Percentiles rank a stretch among this genome's conserved stretches.
Conservation (phyloP, 257 asterid species). For the Plectranthus barbatus region DNA sequence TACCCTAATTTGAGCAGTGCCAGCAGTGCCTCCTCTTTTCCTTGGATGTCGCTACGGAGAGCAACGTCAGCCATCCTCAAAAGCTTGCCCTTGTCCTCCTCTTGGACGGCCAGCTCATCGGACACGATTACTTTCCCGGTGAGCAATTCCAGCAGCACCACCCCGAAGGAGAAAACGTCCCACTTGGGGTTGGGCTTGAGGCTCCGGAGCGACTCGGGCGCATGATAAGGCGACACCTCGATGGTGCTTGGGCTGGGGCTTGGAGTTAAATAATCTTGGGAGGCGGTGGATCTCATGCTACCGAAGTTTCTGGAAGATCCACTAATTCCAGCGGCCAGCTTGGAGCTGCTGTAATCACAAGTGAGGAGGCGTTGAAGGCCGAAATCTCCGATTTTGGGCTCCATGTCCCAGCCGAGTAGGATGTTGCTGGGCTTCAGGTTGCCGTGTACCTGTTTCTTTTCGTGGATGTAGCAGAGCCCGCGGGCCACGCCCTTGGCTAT, state of each 20-base stretch:
- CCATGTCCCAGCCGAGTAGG: conserved; percentile 59
- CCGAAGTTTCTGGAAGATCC: conserved; percentile 72
- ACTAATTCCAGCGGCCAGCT: conserved; percentile 36
- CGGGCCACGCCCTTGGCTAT: conserved; percentile 87
- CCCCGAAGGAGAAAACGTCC: conserved; percentile 86
- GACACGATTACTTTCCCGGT: conserved; percentile 63
- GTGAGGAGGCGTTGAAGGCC: conserved; percentile 71
- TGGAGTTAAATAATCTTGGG: conserved; percentile 52
- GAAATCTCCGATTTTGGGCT: conserved; percentile 82
- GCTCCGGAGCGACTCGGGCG: conserved; percentile 91
- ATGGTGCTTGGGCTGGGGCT: conserved; percentile 83
- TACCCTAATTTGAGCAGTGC: conserved; percentile 64
- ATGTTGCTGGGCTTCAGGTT: conserved; percentile 80
- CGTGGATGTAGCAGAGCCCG: conserved; percentile 71
- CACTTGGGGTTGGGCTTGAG: conserved; percentile 82
- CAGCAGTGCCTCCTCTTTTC: conserved; percentile 70
- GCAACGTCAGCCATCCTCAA: conserved; percentile 66
- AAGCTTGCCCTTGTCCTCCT: conserved; percentile 45
- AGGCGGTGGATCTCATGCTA: conserved; percentile 75
- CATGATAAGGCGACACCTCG: conserved; percentile 65
- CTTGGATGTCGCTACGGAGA: conserved; percentile 78
- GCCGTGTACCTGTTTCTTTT: conserved; percentile 83
- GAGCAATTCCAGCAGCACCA: conserved; percentile 56
- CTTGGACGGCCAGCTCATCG: conserved; percentile 57
- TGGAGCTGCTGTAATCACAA: conserved; percentile 54